These are phyloP conservation scores for Cornus controversa DNA, from an alignment of 148 eudicot species.

Conservation along the genomic window DNA sequence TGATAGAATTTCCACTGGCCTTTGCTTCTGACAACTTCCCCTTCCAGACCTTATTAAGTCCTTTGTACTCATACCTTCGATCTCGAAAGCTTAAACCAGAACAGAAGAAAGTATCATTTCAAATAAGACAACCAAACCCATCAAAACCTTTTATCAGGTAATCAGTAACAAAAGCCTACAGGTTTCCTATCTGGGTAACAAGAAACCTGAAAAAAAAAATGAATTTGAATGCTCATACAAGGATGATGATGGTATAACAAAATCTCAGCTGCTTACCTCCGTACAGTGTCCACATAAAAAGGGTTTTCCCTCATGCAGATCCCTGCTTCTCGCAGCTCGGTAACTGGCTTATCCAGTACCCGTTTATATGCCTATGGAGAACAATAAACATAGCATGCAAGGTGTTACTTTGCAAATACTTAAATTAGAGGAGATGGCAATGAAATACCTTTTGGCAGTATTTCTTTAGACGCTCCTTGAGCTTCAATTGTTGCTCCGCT, in stretches of 20 bases:
- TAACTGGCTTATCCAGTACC: slow-evolving; percentile 85
- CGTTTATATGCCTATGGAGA: slow-evolving; percentile 77
- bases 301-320: slow-evolving; percentile 99
- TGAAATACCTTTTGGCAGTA: slow-evolving; percentile 87
- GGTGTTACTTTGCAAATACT: background rate
- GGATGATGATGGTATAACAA: background rate
- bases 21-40: slow-evolving; percentile 93
- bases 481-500: slow-evolving; percentile 81
- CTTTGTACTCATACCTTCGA: slow-evolving; percentile 97
- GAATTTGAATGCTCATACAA: background rate
- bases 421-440: background rate
- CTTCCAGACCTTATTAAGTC: slow-evolving; percentile 97
- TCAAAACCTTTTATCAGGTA: background rate
- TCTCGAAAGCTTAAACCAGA: slow-evolving; percentile 80
- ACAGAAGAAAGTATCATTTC: slow-evolving; percentile 4
- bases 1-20: slow-evolving; percentile 87
- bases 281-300: slow-evolving; percentile 97
- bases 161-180: background rate
- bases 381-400: slow-evolving; percentile 14
- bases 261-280: slow-evolving; percentile 56
- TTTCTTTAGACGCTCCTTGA: slow-evolving; percentile 87
- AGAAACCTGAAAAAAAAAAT: background rate
- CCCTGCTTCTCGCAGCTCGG: slow-evolving; percentile 94
- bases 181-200: background rate
- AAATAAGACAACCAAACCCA: slow-evolving; percentile 2